Evolutionary conservation across 2,329 filamentous ascomycete species (phyloP).

Genomic region (Xylaria hypoxylon): DNA sequence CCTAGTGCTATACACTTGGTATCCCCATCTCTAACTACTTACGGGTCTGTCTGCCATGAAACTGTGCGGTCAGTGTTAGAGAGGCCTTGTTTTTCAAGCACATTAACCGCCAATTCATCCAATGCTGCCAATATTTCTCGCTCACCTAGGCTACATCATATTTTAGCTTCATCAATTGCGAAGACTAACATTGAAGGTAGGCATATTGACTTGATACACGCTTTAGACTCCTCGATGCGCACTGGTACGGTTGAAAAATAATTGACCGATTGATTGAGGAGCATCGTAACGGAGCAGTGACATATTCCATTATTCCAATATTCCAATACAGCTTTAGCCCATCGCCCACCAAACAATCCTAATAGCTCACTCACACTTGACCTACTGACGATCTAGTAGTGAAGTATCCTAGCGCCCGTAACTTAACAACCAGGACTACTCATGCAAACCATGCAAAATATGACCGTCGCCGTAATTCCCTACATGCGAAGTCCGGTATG

Average conservation of each 20-base stretch:
- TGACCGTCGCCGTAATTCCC: neutral
- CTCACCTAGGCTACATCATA: neutral
- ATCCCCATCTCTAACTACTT: neutral
- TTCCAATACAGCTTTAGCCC: neutral
- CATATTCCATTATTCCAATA: conserved; percentile 11
- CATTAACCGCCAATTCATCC: conserved; percentile 20
- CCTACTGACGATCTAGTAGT: neutral
- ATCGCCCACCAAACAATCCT: neutral
- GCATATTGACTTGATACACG: neutral
- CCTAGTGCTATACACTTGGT: neutral
- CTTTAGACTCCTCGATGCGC: neutral
- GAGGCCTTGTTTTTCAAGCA: neutral
- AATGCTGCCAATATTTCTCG: neutral
- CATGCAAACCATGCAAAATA: neutral
- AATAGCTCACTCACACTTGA: neutral
- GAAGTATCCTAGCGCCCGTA: neutral
- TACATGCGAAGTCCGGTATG: neutral
- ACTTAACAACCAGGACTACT: neutral
- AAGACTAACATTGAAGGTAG: neutral
- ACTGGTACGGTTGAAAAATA: neutral
- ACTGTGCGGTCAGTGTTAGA: neutral
- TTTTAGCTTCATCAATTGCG: neutral
- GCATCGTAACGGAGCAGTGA: neutral
- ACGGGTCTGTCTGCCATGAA: neutral
- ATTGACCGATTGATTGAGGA: neutral